A percentile compares a stretch with the other conserved stretches of the same genome.
Conservation (phyloP, 108 stramenopile species). For the Discostella stelligeroides region DNA sequence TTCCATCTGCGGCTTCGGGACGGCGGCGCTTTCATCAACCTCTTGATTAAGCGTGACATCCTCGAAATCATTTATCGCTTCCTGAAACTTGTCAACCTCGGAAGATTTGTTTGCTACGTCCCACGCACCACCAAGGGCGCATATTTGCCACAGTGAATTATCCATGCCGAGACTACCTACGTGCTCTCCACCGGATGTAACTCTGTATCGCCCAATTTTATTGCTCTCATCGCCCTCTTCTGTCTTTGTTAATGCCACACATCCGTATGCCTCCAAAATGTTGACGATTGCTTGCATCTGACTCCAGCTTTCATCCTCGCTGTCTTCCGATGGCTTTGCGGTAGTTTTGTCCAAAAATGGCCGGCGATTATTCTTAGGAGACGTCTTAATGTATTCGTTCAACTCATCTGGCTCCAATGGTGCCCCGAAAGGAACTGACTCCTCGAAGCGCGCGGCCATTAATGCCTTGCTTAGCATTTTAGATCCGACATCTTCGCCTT, state of each 20-base stretch:
- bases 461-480: conserved; percentile 35
- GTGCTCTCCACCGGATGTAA: conserved; percentile 70
- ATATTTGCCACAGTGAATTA: conserved; percentile 73
- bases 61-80: conserved; percentile 25
- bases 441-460: conserved; percentile 11
- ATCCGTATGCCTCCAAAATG: conserved; percentile 72
- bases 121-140: conserved; percentile 79
- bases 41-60: conserved; percentile 11
- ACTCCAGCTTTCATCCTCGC: conserved; percentile 67
- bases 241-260: conserved; percentile 31
- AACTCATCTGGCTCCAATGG: conserved; percentile 40
- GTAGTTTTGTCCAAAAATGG: conserved; percentile 37
- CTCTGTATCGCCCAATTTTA: conserved; percentile 37
- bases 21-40: conserved; percentile 1
- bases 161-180: conserved; percentile 83
- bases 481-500: conserved; percentile 34
- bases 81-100: conserved; percentile 60
- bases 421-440: conserved; percentile 21
- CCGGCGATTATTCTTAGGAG: conserved; percentile 23
- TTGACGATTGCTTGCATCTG: conserved; percentile 73
- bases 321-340: conserved; percentile 34
- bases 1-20: conserved; percentile 59
- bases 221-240: conserved; percentile 28
- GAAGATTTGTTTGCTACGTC: conserved; percentile 67
- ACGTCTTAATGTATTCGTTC: conserved; percentile 34